Conservation (phyloP, 2,329 filamentous ascomycete species). For the Cercospora beticola region DNA sequence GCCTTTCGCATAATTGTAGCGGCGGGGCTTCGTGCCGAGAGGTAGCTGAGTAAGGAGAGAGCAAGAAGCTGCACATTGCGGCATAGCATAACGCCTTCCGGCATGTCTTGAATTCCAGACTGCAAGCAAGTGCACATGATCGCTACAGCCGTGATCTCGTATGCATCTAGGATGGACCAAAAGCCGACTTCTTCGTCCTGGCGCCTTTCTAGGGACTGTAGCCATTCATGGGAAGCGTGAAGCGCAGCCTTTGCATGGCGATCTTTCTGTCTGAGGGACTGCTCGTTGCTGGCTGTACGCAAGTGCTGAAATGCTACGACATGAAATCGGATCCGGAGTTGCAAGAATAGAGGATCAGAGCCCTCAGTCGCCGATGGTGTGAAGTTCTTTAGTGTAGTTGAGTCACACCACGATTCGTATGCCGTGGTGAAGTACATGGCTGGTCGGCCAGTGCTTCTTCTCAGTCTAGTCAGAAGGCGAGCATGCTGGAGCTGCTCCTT, state of each 20-base stretch:
- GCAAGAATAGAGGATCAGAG: not conserved
- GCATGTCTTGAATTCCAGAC: not conserved
- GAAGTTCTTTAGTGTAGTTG: not conserved
- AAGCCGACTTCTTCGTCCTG: not conserved
- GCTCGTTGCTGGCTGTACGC: not conserved
- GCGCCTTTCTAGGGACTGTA: not conserved
- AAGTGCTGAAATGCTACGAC: not conserved
- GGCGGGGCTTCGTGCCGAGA: not conserved
- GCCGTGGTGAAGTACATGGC: conserved; percentile 1
- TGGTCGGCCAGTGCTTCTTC: not conserved
- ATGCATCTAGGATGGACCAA: not conserved
- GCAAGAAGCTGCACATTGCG: not conserved
- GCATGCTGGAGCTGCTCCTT: not conserved
- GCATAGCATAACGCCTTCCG: not conserved
- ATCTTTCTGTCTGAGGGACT: not conserved
- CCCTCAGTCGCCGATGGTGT: not conserved
- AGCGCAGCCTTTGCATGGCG: not conserved
- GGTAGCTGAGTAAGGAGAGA: conserved; percentile 7
- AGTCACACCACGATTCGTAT: not conserved
- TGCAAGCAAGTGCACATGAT: not conserved
- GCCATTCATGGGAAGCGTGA: not conserved
- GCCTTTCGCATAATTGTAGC: conserved; percentile 3
- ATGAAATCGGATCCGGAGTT: not conserved
- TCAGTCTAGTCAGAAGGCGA: not conserved
- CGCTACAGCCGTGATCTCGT: not conserved